Percentiles rank a stretch among this genome's conserved stretches.
These are phyloP conservation scores for Solanum hybrid DNA, from an alignment of 305 asterid genomes.

Conservation along the genomic window DNA sequence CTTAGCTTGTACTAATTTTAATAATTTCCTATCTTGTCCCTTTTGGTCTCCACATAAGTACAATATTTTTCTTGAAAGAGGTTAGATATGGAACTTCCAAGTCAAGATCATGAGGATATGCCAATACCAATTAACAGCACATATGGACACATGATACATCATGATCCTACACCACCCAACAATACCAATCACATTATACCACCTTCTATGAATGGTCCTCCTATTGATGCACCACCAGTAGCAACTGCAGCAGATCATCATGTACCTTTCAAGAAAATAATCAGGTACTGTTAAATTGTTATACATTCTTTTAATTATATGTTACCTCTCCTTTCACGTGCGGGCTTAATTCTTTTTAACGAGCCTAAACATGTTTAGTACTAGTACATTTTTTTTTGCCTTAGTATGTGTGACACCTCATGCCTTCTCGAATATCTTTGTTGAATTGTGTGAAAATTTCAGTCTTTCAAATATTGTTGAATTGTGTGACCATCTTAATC, in stretches of 20 bases:
- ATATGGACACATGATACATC: constrained; percentile 47
- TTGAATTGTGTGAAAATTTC: background rate
- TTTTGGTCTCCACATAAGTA: constrained; percentile 48
- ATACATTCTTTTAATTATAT: background rate
- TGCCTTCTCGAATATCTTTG: background rate
- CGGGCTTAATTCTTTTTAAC: background rate
- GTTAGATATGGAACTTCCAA: constrained; percentile 50
- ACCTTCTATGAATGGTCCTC: constrained; percentile 24
- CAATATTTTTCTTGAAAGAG: background rate
- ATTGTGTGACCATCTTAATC: background rate
- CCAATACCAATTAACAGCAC: constrained; percentile 50
- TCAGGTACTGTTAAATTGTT: constrained; percentile 11
- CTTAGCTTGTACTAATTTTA: background rate
- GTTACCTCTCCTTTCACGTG: background rate
- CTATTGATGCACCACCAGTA: constrained; percentile 6
- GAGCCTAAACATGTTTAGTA: background rate
- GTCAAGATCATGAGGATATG: constrained; percentile 40
- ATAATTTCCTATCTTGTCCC: constrained; percentile 20
- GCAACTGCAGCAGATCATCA: constrained; percentile 5
- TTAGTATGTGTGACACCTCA: background rate
- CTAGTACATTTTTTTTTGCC: background rate
- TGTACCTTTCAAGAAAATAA: constrained; percentile 35
- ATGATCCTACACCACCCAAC: constrained; percentile 25
- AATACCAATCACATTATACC: constrained; percentile 3
- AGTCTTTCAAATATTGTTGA: background rate